These are phyloP conservation scores for Cicer yamashitae DNA, from an alignment of 306 rosid species.

Conservation along the genomic window DNA sequence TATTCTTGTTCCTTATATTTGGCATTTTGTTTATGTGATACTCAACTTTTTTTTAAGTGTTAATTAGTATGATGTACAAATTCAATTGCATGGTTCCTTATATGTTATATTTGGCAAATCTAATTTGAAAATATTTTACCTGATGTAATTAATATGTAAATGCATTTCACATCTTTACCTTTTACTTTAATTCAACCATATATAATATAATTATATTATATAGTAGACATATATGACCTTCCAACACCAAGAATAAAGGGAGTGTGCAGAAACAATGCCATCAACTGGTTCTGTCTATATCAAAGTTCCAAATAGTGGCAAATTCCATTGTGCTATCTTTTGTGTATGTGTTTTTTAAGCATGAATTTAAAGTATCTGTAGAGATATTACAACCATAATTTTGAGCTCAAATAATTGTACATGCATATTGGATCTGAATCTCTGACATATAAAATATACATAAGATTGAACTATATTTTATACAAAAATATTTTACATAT, in stretches of 20 bases:
- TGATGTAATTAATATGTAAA: not conserved
- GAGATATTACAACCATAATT: too few species aligned
- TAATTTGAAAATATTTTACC: conserved; percentile 1
- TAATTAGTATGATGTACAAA: not conserved
- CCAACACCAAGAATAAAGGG: conserved; percentile 38
- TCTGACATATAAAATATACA: conserved; percentile 10
- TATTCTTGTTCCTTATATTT: conserved; percentile 41
- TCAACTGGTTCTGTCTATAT: conserved; percentile 43
- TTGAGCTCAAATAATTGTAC: too few species aligned
- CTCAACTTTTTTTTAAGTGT: not conserved
- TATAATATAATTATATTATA: not conserved
- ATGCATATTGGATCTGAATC: conserved; percentile 40
- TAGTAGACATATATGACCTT: conserved; percentile 17
- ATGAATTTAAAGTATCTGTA: too few species aligned
- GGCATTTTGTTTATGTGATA: not conserved
- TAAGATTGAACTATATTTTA: conserved; percentile 9
- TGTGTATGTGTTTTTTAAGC: too few species aligned
- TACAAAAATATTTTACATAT: conserved; percentile 12
- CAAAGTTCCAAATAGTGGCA: conserved; percentile 44
- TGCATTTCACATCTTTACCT: conserved; percentile 2
- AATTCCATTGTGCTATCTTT: conserved; percentile 19
- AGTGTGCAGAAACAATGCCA: conserved; percentile 39
- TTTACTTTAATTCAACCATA: not conserved
- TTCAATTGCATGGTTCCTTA: not conserved
- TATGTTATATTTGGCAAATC: not conserved